Base-by-base conservation (phyloP, 768 basidiomycete genomes). In the Strobilomyces dryophilus region DNA sequence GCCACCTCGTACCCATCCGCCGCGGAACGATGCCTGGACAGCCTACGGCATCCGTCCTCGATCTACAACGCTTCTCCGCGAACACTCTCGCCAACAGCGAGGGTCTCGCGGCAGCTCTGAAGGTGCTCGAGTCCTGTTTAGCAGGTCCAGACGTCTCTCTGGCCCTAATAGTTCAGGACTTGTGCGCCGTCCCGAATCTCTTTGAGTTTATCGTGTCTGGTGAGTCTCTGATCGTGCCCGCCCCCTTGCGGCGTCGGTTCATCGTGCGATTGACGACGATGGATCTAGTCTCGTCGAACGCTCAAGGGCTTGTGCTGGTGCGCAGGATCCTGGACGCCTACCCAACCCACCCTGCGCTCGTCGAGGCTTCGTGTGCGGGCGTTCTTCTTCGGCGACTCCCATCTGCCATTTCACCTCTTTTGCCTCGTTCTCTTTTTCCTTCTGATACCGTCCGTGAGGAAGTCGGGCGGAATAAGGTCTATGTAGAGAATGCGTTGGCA, bases 251-350 rank as follows among this genome's bases (percentile, higher is more conserved):
- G 4, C 18, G 10, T 24, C 9, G 37, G 8, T 32, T 24, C 14
- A 2, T 45, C 18, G 36, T 53, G 55, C 45, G 24, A 59, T 31
- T 0, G 20, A 26, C 11, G 4, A 29, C 9, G 29, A 29, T 9
- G 29, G 29, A 9, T 21, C 24, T 44, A 68, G 68, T 49, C 27
- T 50, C 52, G 48, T 51, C 58, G n/a, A 48, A 36, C 14, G 47
- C 39, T 17, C 44, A 31, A 21, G 15, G 32, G 21, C n/a, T 74
- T 20, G 52, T 58, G 37, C 18, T 29, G 21, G 52, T 58, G 37
- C 18, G 35, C 37, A 69, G 60, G 62, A 69, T 77, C 29, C n/a
- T 75, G 17, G 55, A 65, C 15, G 48, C 54, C 17, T 77, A 73
- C 49, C 76, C 74, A 1, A 51, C 45, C 1, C 58, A 59, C 36